A percentile compares a stretch with the other conserved stretches of the same genome.
Conservation (phyloP, 176 grass and related monocot genomes). For the Juncus effusus region DNA sequence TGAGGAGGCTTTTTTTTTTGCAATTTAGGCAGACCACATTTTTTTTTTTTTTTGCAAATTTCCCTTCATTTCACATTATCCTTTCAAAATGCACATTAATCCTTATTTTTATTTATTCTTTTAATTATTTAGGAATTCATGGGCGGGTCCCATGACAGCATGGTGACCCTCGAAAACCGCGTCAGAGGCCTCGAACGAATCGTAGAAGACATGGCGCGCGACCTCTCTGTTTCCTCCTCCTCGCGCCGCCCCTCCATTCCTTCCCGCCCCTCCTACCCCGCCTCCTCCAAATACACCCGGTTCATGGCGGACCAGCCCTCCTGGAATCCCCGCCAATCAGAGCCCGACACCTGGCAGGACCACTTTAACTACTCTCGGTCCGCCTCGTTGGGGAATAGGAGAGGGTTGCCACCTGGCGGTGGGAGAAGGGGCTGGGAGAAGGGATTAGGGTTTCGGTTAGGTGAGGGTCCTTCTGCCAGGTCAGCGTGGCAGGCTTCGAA, state of each 20-base stretch:
- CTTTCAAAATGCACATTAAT: too few species aligned
- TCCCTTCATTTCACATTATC: too few species aligned
- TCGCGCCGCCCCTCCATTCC: constrained; percentile 36
- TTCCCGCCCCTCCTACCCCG: constrained; percentile 67
- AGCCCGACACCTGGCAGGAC: constrained; percentile 71
- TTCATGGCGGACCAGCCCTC: constrained; percentile 42
- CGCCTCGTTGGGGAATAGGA: constrained; percentile 52
- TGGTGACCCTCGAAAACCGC: constrained; percentile 92
- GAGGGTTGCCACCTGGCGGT: constrained; percentile 51
- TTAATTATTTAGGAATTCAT: constrained; percentile 80
- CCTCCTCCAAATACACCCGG: constrained; percentile 74
- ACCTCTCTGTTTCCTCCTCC: constrained; percentile 70
- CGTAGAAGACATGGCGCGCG: constrained; percentile 88
- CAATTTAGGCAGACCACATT: too few species aligned
- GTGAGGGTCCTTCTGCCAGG: constrained; percentile 94
- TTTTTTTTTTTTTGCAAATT: too few species aligned
- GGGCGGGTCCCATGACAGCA: constrained; percentile 93
- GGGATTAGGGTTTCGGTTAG: constrained; percentile 72
- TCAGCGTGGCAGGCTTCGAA: constrained; percentile 96
- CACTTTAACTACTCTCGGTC: constrained; percentile 51
- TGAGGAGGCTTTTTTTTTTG: too few species aligned
- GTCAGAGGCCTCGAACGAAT: constrained; percentile 89
- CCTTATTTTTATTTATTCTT: neutral
- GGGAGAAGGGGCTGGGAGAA: constrained; percentile 81
- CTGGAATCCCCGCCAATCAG: constrained; percentile 42